Conservation (phyloP, 2,329 filamentous ascomycete genomes). For the Pleurostoma richardsiae region DNA sequence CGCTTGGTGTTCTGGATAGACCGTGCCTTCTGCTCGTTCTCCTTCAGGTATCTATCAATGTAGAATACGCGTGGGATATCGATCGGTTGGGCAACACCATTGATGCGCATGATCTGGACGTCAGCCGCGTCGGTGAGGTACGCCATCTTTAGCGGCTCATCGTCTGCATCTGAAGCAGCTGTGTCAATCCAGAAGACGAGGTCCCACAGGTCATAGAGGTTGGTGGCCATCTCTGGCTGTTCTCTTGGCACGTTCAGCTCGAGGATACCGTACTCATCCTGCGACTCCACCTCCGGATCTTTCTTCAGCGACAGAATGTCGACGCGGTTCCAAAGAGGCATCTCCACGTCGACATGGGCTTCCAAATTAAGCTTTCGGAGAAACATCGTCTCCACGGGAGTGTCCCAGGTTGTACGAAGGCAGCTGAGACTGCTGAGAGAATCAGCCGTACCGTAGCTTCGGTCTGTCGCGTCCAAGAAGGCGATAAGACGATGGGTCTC, state of each 20-base stretch:
- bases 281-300: neutral
- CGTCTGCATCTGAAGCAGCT: constrained; percentile 1
- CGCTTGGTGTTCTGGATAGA: constrained; percentile 11
- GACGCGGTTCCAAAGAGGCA: constrained; percentile 5
- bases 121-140: constrained; percentile 6
- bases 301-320: constrained; percentile 2
- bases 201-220: constrained; percentile 28
- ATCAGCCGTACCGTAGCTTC: constrained; percentile 53
- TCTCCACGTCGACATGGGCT: neutral
- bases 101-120: constrained; percentile 13
- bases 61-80: constrained; percentile 17
- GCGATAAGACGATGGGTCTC: constrained; percentile 60
- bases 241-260: constrained; percentile 60
- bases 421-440: constrained; percentile 28
- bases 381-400: neutral
- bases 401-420: neutral
- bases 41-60: constrained; percentile 15
- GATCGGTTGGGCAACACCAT: constrained; percentile 8
- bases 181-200: constrained; percentile 21
- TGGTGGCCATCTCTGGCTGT: constrained; percentile 70
- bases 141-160: constrained; percentile 5
- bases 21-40: constrained; percentile 10
- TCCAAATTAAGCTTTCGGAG: neutral
- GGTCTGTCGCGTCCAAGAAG: constrained; percentile 56
- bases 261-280: constrained; percentile 12